Base-by-base conservation (phyloP, 306 rosid species). In the Inga leiocalycina region DNA sequence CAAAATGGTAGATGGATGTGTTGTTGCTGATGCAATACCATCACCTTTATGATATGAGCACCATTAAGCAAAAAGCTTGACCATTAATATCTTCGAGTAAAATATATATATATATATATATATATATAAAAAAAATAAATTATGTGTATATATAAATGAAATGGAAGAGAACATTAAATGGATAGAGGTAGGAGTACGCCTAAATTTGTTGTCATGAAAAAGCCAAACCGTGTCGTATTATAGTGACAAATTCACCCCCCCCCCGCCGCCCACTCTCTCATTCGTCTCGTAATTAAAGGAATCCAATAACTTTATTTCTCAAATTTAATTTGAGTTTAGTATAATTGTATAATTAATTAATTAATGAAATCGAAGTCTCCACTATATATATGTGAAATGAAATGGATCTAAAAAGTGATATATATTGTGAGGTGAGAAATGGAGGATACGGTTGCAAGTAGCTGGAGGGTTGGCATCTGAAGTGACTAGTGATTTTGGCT, bases 191-290 rank as follows among this genome's bases (percentile, higher is more conserved):
- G 17, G 24, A 3, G 49, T 65, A 66, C 45, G 44, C 44, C 56
- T 71, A 22, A 79, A 79, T 73, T 70, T 74, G 8, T 74, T 86
- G 89, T 75, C 78, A 49, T 88, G 89, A 61, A 89, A 91, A 93
- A 91, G 93, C 91, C 89, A 77, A 87, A 72, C 76, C 82, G 80
- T 90, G 96, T 89, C 93, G 85, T 83, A 69, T 90, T 89, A 87
- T 88, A 75, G 77, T 86, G 83, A 85, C 78, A 83, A 80, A 84
- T 66, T 65, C 69, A 37, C 75, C 66, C 43, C 34, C 41, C 79
- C n/a, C 76, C 87, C 56, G 30, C 75, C 75, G 74, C 16, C 75
- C 52, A 70, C 1, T 77, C 64, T 56, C 64, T 72, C 49, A 85
- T 83, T 79, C 81, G 61, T 39, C 6, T 71, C 37, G 1, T 79